Evolutionary conservation across 106 monocot genomes (phyloP).

Genomic region (Dioscorea alata): DNA sequence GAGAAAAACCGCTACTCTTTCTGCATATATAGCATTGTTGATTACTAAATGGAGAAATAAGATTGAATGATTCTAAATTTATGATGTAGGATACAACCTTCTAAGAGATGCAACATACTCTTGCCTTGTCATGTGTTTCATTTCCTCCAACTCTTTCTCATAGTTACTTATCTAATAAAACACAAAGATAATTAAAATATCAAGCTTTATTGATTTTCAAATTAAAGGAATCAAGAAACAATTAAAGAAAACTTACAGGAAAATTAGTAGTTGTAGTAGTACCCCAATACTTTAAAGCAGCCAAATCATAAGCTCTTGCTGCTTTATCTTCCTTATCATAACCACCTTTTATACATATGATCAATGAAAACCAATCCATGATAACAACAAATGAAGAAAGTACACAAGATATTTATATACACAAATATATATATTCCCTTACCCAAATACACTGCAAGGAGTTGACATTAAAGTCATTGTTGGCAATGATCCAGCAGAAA

Average conservation of each 20-base stretch:
- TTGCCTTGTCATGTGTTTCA: constrained; percentile 66
- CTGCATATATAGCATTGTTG: constrained; percentile 19
- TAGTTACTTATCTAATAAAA: constrained; percentile 39
- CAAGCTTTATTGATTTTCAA: not conserved
- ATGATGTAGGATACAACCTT: constrained; percentile 29
- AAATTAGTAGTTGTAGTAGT: constrained; percentile 90
- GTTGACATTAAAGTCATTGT: not conserved
- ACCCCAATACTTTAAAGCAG: constrained; percentile 97
- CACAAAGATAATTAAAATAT: not conserved
- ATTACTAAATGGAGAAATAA: too few species aligned
- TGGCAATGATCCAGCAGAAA: not conserved
- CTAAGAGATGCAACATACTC: constrained; percentile 69
- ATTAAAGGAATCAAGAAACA: not conserved
- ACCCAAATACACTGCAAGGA: constrained; percentile 43
- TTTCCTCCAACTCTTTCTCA: constrained; percentile 56
- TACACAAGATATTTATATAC: too few species aligned
- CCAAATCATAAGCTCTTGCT: constrained; percentile 90
- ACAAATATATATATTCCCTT: not conserved
- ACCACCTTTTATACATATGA: constrained; percentile 34
- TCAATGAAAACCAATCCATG: not conserved
- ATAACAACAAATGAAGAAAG: not conserved
- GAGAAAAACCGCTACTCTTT: constrained; percentile 72
- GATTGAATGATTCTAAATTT: too few species aligned
- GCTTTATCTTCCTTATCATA: constrained; percentile 97
- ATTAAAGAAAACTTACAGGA: constrained; percentile 39